phyloP scores from a whole-genome alignment of 352 stramenopile genomes.

The Globisporangium emineosum region DNA sequence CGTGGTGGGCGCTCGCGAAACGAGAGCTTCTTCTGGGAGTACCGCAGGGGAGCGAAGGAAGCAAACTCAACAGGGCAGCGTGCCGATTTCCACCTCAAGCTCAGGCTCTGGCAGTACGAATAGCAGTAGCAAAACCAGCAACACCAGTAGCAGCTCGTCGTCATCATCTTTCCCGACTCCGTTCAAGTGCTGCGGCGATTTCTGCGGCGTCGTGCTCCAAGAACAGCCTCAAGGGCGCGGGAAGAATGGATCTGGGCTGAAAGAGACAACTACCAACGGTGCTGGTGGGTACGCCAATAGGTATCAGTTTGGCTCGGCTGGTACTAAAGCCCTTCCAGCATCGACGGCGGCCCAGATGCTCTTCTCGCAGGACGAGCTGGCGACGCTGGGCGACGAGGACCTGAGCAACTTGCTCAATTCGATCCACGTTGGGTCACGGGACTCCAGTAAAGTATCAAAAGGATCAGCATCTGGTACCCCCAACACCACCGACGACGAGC shows the following conservation, averaged over 20 bases:
- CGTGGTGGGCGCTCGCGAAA: not conserved
- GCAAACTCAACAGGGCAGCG: not conserved
- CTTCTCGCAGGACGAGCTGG: conserved; percentile 45
- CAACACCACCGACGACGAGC: conserved; percentile 16
- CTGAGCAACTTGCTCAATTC: conserved; percentile 34
- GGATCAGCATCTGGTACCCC: not conserved
- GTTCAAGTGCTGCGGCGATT: conserved; percentile 79
- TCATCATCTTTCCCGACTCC: conserved; percentile 43
- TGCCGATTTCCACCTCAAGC: not conserved
- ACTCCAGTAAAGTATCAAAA: conserved; percentile 5
- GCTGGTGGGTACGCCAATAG: not conserved
- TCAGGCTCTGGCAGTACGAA: not conserved
- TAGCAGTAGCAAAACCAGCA: not conserved
- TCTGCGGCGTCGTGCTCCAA: conserved; percentile 55
- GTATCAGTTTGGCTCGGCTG: not conserved
- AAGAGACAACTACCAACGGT: conserved; percentile 16
- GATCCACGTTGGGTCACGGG: conserved; percentile 32
- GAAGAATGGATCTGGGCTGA: conserved; percentile 5
- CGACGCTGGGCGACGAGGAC: conserved; percentile 33
- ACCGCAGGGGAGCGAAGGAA: not conserved
- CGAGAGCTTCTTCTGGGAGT: not conserved
- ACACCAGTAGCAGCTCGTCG: conserved; percentile 8
- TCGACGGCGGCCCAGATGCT: conserved; percentile 44
- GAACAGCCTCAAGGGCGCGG: conserved; percentile 20
- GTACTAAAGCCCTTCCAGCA: conserved; percentile 17